Base-by-base conservation (phyloP, 805 yeast species). In the Torulaspora quercuum region DNA sequence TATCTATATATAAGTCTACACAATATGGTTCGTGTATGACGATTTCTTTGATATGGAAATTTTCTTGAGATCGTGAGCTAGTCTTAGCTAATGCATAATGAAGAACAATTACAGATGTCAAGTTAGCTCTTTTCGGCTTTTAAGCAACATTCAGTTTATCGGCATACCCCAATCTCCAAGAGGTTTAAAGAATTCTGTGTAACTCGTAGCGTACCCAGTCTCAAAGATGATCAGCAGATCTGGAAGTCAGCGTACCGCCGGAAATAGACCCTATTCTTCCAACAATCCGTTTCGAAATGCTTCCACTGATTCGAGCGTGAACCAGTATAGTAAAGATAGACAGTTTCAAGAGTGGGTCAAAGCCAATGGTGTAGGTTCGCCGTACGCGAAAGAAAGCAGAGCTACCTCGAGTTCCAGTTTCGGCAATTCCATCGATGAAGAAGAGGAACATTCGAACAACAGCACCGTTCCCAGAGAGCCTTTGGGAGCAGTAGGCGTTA, bases 211-310 rank as follows among this genome's bases (percentile, higher is more conserved):
- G n/a, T n/a, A n/a, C n/a, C n/a, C n/a, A n/a, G n/a, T n/a, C n/a
- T 24, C n/a, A 29, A 14, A n/a, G 14, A 50, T 50, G 56, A 44
- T 44, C 29, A 42, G 48, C 18, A 41, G 55, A 33, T 23, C 48
- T n/a, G 41, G 45, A 19, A 44, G 48, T 28, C 57, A 58, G 34
- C 46, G 52, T 16, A 50, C 50, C 29, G 45, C 36, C 12, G 41
- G 49, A 7, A 39, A 36, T 19, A 63, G 71, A 46, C 72, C 69
- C 2, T 64, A 78, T 35, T 80, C 88, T 5, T 67, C 78, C 3
- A 79, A 79, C 56, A 82, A 82, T 49, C 90, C 90, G n/a, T 82
- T 82, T 59, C 71, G 90, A 23, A 33, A 21, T 16, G 41, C 41
- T 3, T 20, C 37, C 13, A 22, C 33, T 28, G 63, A 55, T 23